Evolutionary conservation across 164 flowering plant species (phyloP), one percentile per base, ranked within the genome.

Genomic region (Chimonanthus praecox): DNA sequence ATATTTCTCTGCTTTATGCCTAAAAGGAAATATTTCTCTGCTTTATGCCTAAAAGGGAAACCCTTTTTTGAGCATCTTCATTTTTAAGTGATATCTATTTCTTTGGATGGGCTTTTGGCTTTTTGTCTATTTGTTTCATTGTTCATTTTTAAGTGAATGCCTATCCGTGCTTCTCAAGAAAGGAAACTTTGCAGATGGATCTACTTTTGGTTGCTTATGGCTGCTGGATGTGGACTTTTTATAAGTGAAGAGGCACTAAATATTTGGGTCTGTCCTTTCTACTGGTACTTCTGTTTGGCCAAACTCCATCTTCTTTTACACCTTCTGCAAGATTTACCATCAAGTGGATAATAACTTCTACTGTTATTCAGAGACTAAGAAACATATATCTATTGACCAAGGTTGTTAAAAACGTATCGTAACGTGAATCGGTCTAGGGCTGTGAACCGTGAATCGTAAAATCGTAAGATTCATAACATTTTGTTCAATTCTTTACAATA

Each of bases 161-260:
- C 16, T 58, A 49, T 70, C 10, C 6, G 21, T 13, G 11, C 18
- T 62, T 75, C 45, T 67, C 15, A 49, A 46, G n/a, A 46, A 62
- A 60, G 13, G n/a, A 54, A 4, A 49, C 21, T 45, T 75, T 84
- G 75, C 89, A 91, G 98, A 81, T 93, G 98, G 97, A 49, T 93
- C 79, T 93, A 91, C 80, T 93, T 93, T 82, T 93, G 97, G 93
- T 80, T 93, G 80, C 91, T 93, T 64, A 91, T 91, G 92, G 97
- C 97, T 82, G 96, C 97, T 74, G 97, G 92, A 0, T 90, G 84
- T 81, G 97, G 92, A 73, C 93, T 92, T 82, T 91, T 91, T 62
- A 85, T 91, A 33, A 91, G 97, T 75, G 97, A 91, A 85, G 95
- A 89, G 84, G 94, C 97, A 82, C 83, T 93, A 77, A 90, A 90